These are phyloP conservation scores for Athelia psychrophila DNA, from an alignment of 1,284 basidiomycete species.

Conservation along the genomic window DNA sequence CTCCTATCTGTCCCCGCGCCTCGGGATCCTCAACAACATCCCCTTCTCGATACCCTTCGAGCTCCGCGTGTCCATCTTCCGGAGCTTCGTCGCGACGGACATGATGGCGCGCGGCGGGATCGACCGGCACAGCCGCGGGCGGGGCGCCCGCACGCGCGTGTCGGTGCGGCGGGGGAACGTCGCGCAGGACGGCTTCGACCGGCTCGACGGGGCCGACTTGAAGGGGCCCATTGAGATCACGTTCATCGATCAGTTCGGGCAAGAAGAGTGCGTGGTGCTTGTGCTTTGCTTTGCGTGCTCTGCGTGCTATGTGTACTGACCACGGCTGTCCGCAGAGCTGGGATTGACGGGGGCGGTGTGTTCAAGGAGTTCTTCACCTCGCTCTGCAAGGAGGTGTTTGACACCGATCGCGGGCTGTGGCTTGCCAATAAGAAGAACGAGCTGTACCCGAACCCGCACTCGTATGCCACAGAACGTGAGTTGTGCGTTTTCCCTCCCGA, in stretches of 20 bases:
- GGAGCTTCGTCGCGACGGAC: conserved; percentile 76
- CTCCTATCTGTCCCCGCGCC: conserved; percentile 81
- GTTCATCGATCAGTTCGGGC: conserved; percentile 89
- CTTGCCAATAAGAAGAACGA: conserved; percentile 87
- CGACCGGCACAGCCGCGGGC: conserved; percentile 6
- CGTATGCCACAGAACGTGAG: conserved; percentile 82
- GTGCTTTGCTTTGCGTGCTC: conserved; percentile 3
- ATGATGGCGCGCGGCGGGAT: conserved; percentile 18
- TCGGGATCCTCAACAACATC: conserved; percentile 93
- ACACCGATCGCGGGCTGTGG: conserved; percentile 94
- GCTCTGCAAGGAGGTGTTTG: conserved; percentile 90
- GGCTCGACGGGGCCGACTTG: conserved; percentile 72
- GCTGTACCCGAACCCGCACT: conserved; percentile 92
- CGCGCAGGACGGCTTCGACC: conserved; percentile 87
- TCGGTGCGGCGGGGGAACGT: conserved; percentile 74
- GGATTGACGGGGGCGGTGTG: conserved; percentile 95
- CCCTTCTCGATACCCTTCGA: conserved; percentile 97
- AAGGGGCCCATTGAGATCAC: conserved; percentile 83
- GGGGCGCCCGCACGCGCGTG: conserved; percentile 40
- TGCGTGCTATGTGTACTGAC: conserved; percentile 1
- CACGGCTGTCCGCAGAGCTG: conserved; percentile 49
- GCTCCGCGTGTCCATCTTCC: conserved; percentile 86
- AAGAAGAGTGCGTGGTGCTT: conserved; percentile 77
- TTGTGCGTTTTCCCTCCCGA: conserved; percentile 6
- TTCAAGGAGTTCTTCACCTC: conserved; percentile 98